phyloP scores from a whole-genome alignment of 2,329 filamentous ascomycete genomes.

The Aspergillus melleus region DNA sequence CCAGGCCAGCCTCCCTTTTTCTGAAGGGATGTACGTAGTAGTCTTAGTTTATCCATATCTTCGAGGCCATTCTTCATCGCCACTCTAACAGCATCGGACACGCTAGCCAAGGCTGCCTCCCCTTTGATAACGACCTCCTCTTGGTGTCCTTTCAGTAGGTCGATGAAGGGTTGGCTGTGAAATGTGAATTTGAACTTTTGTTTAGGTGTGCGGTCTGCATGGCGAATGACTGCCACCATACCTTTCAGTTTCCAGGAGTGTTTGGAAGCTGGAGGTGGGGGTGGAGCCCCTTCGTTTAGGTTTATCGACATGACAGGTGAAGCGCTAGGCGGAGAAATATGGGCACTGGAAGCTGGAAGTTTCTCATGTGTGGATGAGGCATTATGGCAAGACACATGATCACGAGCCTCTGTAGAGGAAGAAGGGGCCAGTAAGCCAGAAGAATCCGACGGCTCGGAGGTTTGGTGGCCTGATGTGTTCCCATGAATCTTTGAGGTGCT shows the following conservation, averaged over 20 bases:
- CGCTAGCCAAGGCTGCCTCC: constrained; percentile 82
- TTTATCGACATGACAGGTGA: constrained; percentile 28
- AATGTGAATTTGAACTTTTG: constrained; percentile 99
- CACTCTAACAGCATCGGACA: constrained; percentile 80
- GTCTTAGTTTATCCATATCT: constrained; percentile 80
- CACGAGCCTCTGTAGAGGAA: constrained; percentile 32
- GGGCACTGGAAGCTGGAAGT: constrained; percentile 19
- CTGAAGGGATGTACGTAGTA: constrained; percentile 80
- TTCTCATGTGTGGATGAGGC: constrained; percentile 20
- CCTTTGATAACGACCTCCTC: constrained; percentile 95
- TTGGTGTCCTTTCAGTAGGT: constrained; percentile 89
- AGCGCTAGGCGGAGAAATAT: constrained; percentile 26
- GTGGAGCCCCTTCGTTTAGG: constrained; percentile 32
- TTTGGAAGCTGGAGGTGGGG: constrained; percentile 69
- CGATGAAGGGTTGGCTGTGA: constrained; percentile 93
- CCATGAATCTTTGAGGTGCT: constrained; percentile 62
- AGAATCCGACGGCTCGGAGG: constrained; percentile 47
- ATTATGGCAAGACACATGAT: constrained; percentile 20
- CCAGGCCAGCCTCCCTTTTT: constrained; percentile 94
- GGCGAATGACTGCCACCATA: constrained; percentile 92
- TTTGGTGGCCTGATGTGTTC: constrained; percentile 44
- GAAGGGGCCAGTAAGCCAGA: constrained; percentile 28
- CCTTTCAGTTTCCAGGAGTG: constrained; percentile 98
- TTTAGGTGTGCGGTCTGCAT: constrained; percentile 96
- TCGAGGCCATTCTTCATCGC: constrained; percentile 79